These are phyloP conservation scores for Earliella scabrosa DNA, from an alignment of 1,284 basidiomycete genomes.

Conservation along the genomic window DNA sequence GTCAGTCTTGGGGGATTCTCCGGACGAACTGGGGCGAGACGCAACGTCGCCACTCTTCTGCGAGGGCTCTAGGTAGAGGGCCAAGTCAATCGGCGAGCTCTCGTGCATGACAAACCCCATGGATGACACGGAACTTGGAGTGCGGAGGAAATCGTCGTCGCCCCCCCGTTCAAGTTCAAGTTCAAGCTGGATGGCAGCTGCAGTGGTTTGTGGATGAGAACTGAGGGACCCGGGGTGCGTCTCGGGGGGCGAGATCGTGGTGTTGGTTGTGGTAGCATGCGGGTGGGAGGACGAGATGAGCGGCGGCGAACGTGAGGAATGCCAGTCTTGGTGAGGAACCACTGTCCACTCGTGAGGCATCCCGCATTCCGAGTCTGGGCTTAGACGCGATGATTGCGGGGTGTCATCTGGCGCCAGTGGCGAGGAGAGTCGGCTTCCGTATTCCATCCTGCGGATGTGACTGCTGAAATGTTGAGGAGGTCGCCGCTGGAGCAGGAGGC, in stretches of 20 bases:
- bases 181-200: constrained; percentile 21
- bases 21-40: constrained; percentile 19
- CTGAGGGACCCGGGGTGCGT: constrained; percentile 22
- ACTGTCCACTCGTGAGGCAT: constrained; percentile 18
- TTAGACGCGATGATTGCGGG: constrained; percentile 17
- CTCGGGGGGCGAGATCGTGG: constrained; percentile 17
- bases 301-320: constrained; percentile 15
- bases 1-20: too few relatives aligned
- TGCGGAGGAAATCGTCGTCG: constrained; percentile 7
- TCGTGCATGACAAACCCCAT: constrained; percentile 12
- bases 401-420: constrained; percentile 20
- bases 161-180: too few relatives aligned
- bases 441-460: constrained; percentile 13
- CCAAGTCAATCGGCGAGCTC: neutral
- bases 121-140: constrained; percentile 21
- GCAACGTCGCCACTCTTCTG: constrained; percentile 7
- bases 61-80: constrained; percentile 18
- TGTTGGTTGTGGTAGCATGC: constrained; percentile 5
- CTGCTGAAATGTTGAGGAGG: too few relatives aligned
- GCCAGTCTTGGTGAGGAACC: neutral
- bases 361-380: constrained; percentile 21
- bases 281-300: constrained; percentile 9
- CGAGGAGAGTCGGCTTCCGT: constrained; percentile 10
- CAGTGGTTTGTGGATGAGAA: constrained; percentile 17
- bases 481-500: too few relatives aligned